phyloP scores from a whole-genome alignment of 2,329 filamentous ascomycete species.

The Fonsecaea erecta region DNA sequence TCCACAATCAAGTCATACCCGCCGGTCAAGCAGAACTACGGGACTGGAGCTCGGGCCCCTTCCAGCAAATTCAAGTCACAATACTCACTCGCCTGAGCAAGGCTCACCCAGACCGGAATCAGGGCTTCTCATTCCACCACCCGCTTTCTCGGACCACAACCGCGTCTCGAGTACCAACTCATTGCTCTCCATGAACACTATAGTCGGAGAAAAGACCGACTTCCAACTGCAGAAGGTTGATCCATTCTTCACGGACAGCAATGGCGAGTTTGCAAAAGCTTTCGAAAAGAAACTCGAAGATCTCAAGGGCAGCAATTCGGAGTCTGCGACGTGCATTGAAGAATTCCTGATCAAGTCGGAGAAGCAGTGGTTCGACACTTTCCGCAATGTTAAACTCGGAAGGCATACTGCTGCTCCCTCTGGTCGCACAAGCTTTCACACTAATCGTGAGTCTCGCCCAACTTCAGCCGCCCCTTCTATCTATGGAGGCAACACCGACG shows the following conservation, averaged over 20 bases:
- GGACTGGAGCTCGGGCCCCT: conserved; percentile 19
- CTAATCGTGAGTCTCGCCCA: conserved; percentile 41
- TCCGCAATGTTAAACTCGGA: conserved; percentile 64
- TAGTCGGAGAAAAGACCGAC: conserved; percentile 65
- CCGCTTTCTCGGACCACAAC: conserved; percentile 21
- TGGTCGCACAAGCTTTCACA: conserved; percentile 43
- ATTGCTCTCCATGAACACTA: conserved; percentile 59
- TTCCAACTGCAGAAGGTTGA: conserved; percentile 69
- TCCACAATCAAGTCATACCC: conserved; percentile 31
- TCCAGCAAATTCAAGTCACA: neutral
- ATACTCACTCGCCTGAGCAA: conserved; percentile 40
- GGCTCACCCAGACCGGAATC: conserved; percentile 43
- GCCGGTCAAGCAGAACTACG: conserved; percentile 33
- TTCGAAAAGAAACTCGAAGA: conserved; percentile 63
- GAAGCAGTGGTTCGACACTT: conserved; percentile 68
- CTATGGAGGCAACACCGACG: conserved; percentile 46
- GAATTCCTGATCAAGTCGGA: conserved; percentile 68
- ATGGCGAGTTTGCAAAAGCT: conserved; percentile 63
- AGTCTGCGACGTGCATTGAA: conserved; percentile 66
- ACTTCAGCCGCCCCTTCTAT: conserved; percentile 45
- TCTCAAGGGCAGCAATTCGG: conserved; percentile 62
- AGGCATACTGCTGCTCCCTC: conserved; percentile 48
- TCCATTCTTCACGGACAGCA: conserved; percentile 69
- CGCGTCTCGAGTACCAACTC: conserved; percentile 42
- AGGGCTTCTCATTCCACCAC: conserved; percentile 36